Evolutionary conservation across 208 protist genomes (phyloP).

Genomic region (Trypanosoma scelopori): DNA sequence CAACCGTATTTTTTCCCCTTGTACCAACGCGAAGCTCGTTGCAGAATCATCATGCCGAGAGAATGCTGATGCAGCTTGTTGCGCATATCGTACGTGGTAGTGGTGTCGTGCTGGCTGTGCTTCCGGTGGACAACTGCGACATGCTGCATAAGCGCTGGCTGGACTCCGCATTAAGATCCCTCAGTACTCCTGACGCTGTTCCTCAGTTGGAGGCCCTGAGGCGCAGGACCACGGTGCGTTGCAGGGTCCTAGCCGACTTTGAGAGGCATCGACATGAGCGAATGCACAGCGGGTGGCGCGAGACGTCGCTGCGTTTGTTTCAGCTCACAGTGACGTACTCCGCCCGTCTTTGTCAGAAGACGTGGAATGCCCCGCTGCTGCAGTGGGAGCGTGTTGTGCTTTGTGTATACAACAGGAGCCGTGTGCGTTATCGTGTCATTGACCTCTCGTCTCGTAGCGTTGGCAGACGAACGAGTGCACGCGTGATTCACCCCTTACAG

Average conservation of each 20-base stretch:
- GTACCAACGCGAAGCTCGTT: background rate
- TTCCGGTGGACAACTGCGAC: background rate
- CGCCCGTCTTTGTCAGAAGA: conserved; percentile 13
- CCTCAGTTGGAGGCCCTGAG: background rate
- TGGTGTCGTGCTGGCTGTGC: conserved; percentile 1
- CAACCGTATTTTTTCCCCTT: conserved; percentile 4
- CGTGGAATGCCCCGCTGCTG: conserved; percentile 14
- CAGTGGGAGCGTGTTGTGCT: conserved; percentile 10
- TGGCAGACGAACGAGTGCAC: background rate
- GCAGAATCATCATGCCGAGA: too few species aligned
- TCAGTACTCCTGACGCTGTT: background rate
- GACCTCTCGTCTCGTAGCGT: background rate
- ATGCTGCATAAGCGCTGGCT: background rate
- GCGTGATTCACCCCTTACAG: conserved; percentile 25
- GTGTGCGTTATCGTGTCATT: conserved; percentile 9
- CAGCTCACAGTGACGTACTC: background rate
- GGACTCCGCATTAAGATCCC: background rate
- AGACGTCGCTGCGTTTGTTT: conserved; percentile 4
- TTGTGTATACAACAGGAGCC: background rate
- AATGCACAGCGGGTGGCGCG: too few species aligned
- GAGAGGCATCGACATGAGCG: background rate
- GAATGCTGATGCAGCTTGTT: background rate
- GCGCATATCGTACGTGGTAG: background rate
- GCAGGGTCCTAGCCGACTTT: background rate
- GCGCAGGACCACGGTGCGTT: background rate